Base-by-base conservation (phyloP, 192 early-diverging fungal species). In the Entophlyctis luteolus region DNA sequence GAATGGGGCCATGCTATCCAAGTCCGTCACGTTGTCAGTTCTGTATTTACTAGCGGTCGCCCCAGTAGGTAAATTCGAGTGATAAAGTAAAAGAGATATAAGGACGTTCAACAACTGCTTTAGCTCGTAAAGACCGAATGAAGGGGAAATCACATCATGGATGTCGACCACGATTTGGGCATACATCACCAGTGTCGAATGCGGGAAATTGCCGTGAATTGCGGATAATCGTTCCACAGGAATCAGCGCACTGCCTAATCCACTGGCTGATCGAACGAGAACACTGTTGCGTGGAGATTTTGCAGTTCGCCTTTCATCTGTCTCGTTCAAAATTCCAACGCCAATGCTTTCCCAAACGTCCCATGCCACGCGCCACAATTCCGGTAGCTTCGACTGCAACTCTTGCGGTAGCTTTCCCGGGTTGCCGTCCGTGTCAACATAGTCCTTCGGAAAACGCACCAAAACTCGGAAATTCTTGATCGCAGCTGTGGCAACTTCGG, bases 401-500 rank as follows among this genome's bases (percentile, higher is more conserved):
- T 57, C 76, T 47, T 33, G 54, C 3, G 55, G 45, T 20, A 62
- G 60, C 47, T 48, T 59, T 16, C 63, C 63, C 0, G 36, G 57
- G 20, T 25, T 36, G 0, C 62, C 74, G 25, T 63, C 72, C 3
- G 67, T 23, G 20, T 62, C 53, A 4, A 46, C 63, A 14, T 58
- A 53, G 37, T 78, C 77, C 27, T 79, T 72, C 12, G 74, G 60
- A 45, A 79, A 78, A 27, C 72, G 72, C 33, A 87, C 84, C 38
- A 93, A 77, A 14, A 69, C 78, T 20, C 83, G 79, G 12, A 94
- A 74, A 34, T 81, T 80, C 58, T 93, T 90, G 5, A 93, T 73
- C 1, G 87, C 82, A 2, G 92, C 87, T 23, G 89, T 79, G 0
- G 90, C 78, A 0, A 94, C 92, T 49, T 94, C 92, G 28, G 86